Evolutionary conservation across 192 early-diverging fungal genomes (phyloP).

Genomic region (Coemansia sp.): DNA sequence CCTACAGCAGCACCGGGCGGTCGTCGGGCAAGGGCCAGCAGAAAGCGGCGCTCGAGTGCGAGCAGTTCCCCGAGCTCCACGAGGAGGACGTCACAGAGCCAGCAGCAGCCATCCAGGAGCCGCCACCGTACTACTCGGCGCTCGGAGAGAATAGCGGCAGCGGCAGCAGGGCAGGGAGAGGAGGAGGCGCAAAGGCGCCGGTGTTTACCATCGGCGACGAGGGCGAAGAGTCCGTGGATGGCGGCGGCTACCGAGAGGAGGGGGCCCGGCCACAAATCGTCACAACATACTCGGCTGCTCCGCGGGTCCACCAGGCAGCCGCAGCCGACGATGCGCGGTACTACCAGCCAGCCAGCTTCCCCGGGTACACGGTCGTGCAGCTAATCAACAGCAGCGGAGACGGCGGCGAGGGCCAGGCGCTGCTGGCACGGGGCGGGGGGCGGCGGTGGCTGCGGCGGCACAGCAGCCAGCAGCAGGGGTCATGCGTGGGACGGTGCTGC

Average conservation of each 20-base stretch:
- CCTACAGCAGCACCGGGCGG: not conserved
- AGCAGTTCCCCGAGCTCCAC: slow-evolving; percentile 35
- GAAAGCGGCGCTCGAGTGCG: slow-evolving; percentile 1
- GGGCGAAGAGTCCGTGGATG: not conserved
- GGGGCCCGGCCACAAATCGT: too few relatives aligned
- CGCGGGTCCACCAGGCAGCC: too few relatives aligned
- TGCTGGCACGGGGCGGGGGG: slow-evolving; percentile 7
- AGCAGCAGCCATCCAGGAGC: too few relatives aligned
- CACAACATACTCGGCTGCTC: not conserved
- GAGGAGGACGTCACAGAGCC: not conserved
- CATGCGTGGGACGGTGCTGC: slow-evolving; percentile 1
- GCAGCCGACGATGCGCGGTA: too few relatives aligned
- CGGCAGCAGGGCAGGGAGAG: too few relatives aligned
- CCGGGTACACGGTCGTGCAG: slow-evolving; percentile 44
- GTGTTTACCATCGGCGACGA: slow-evolving; percentile 6
- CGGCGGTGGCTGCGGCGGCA: not conserved
- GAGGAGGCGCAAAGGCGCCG: too few relatives aligned
- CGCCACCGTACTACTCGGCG: not conserved
- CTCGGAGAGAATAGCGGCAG: not conserved
- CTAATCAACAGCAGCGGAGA: slow-evolving; percentile 21
- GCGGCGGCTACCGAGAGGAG: too few relatives aligned
- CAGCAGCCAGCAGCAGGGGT: too few relatives aligned
- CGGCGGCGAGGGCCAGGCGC: slow-evolving; percentile 18
- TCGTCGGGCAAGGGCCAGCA: not conserved
- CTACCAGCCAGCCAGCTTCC: slow-evolving; percentile 54